phyloP scores from a whole-genome alignment of 768 basidiomycete species.

The Lyophyllum semitale region DNA sequence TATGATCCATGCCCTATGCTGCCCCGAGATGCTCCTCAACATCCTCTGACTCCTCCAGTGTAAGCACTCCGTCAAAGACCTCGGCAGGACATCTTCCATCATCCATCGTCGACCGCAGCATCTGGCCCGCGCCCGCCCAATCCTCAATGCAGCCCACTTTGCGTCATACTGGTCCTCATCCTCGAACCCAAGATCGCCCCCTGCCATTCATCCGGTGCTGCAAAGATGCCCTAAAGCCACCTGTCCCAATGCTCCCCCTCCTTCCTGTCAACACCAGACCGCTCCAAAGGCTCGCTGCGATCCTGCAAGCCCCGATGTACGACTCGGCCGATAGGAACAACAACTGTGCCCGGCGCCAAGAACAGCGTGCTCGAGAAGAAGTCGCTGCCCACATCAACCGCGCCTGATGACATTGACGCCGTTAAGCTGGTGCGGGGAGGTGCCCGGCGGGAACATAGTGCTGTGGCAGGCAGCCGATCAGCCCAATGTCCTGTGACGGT shows the following conservation, averaged over 20 bases:
- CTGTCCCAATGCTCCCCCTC: conserved; percentile 22
- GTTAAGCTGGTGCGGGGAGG: conserved; percentile 48
- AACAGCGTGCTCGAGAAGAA: conserved; percentile 69
- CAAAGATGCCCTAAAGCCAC: conserved; percentile 3
- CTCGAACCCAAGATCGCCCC: conserved; percentile 34
- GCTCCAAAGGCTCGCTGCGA: conserved; percentile 66
- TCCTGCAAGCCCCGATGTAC: conserved; percentile 43
- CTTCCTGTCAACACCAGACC: conserved; percentile 51
- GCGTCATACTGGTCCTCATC: conserved; percentile 38
- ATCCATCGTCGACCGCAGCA: conserved; percentile 66
- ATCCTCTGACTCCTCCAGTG: conserved; percentile 80
- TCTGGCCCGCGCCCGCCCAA: conserved; percentile 29
- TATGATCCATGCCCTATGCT: conserved; percentile 45
- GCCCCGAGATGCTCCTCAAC: conserved; percentile 66
- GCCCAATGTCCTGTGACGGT: conserved; percentile 61
- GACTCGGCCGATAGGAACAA: conserved; percentile 44
- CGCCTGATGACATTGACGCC: conserved; percentile 33
- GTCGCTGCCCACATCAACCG: conserved; percentile 31
- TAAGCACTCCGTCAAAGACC: conserved; percentile 87
- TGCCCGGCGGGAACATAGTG: conserved; percentile 51
- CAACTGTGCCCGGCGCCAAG: conserved; percentile 70
- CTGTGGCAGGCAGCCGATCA: conserved; percentile 78
- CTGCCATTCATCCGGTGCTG: conserved; percentile 12
- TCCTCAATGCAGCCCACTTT: conserved; percentile 14
- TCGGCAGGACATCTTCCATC: conserved; percentile 87